Evolutionary conservation across 257 asterid species (phyloP).

Genomic region (Solanum gandarillasii): DNA sequence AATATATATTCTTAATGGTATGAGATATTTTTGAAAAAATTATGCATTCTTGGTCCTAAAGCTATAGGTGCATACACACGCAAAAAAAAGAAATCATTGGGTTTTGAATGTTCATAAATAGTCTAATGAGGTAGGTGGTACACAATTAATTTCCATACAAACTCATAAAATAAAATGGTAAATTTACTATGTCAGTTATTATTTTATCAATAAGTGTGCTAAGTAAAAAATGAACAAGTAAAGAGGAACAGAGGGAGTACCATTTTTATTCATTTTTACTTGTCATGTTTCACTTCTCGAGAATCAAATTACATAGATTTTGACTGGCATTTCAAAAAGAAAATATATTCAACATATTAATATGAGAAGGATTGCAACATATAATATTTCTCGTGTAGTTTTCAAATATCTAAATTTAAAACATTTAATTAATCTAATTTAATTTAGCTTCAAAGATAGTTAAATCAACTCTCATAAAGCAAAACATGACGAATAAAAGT

Average conservation of each 20-base stretch:
- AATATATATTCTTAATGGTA: too few relatives aligned
- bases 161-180: neutral
- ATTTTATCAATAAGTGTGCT: too few relatives aligned
- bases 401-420: neutral
- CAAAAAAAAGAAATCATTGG: neutral
- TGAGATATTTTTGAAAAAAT: neutral
- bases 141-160: neutral
- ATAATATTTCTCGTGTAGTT: too few relatives aligned
- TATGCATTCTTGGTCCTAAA: neutral
- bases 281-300: neutral
- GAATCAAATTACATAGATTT: neutral
- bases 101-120: neutral
- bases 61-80: neutral
- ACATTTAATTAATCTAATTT: too few relatives aligned
- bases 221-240: too few relatives aligned
- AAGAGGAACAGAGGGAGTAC: neutral
- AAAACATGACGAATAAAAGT: too few relatives aligned
- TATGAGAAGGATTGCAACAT: neutral
- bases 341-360: neutral
- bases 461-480: too few relatives aligned
- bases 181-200: neutral
- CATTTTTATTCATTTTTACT: too few relatives aligned
- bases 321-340: too few relatives aligned
- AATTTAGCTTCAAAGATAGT: neutral
- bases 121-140: neutral